Percentiles rank a stretch among this genome's conserved stretches.
These are phyloP conservation scores for Microdochium bolleyi DNA, from an alignment of 2,329 filamentous ascomycete species.

Conservation along the genomic window DNA sequence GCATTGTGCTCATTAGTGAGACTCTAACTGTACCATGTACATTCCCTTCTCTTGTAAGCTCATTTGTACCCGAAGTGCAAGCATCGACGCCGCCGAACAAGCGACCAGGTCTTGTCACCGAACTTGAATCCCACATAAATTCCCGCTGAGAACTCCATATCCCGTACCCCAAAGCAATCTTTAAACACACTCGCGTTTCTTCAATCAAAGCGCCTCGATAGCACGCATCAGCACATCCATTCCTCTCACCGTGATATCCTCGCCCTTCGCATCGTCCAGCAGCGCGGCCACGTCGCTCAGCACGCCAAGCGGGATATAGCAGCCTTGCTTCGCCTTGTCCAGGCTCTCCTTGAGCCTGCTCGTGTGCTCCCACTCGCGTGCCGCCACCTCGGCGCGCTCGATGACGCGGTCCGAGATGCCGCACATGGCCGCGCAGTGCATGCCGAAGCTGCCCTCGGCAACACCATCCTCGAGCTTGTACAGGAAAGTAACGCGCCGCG, in stretches of 20 bases:
- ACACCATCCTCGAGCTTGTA: slow-evolving; percentile 92
- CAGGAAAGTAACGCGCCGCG: slow-evolving; percentile 86
- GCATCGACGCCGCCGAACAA: not conserved
- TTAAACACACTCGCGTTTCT: not conserved
- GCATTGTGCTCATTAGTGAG: not conserved
- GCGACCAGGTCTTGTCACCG: not conserved
- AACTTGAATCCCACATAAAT: not conserved
- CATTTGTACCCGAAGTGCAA: not conserved
- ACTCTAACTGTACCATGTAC: not conserved
- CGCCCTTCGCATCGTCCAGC: slow-evolving; percentile 46
- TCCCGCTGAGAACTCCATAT: not conserved
- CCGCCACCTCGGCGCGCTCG: slow-evolving; percentile 78
- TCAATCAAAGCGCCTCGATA: slow-evolving; percentile 45
- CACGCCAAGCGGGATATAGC: slow-evolving; percentile 76
- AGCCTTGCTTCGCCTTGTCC: slow-evolving; percentile 69
- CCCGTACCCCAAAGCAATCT: not conserved
- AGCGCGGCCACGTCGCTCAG: slow-evolving; percentile 82
- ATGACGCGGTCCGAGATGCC: slow-evolving; percentile 81
- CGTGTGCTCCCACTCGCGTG: slow-evolving; percentile 91
- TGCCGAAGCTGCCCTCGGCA: slow-evolving; percentile 93
- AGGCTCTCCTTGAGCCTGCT: slow-evolving; percentile 82
- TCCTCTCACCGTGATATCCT: slow-evolving; percentile 39
- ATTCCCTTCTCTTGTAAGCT: not conserved
- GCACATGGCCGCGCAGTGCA: slow-evolving; percentile 99
- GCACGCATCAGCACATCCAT: slow-evolving; percentile 52